Base-by-base conservation (phyloP, 1,284 basidiomycete genomes). In the Peniophora sp. region DNA sequence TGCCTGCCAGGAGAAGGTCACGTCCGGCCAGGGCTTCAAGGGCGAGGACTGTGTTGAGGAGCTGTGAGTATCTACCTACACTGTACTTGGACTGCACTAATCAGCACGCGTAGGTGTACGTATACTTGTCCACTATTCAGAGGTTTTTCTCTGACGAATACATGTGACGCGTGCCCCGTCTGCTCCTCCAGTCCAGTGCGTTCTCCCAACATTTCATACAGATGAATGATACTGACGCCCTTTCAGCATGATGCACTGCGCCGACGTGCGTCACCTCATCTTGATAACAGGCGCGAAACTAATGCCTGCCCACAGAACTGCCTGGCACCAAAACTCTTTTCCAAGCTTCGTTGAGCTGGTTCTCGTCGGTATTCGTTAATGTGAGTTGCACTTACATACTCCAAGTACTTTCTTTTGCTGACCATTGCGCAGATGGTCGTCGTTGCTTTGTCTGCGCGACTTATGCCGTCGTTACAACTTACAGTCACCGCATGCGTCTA, bases 41-140 rank as follows among this genome's bases (percentile, higher is more conserved):
- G 80, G 81, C 56, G 92, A 95, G 75, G 89, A 92, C 65, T 95
- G 92, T 65, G 89, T 94, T 48, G 92, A 93, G 72, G 92, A 95
- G 77, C 68, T 89, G 84, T 89, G 61, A 64, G 74, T 73, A 24
- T 48, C 52, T 39, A n/a, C 35, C 53, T 38, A 48, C 22, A 57
- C 19, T 48, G 43, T 17, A 45, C 48, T 48, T 32, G 45, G 23
- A 34, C 44, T 6, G 44, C 44, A 22, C 48, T 51, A 45, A 50
- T 16, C 27, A 6, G 49, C 50, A 48, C 27, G 41, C 46, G 34
- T 53, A 80, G 78, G 57, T 83, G 80, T 82, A 69, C 55, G 77
- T 79, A 56, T 58, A 39, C 41, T 56, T 32, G 32, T 34, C 17
- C 16, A 19, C 19, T 14, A 6, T 24, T 20, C 44, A 20, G 3